These are phyloP conservation scores for Barnettozyma salicaria DNA, from an alignment of 805 yeast genomes.

Conservation along the genomic window DNA sequence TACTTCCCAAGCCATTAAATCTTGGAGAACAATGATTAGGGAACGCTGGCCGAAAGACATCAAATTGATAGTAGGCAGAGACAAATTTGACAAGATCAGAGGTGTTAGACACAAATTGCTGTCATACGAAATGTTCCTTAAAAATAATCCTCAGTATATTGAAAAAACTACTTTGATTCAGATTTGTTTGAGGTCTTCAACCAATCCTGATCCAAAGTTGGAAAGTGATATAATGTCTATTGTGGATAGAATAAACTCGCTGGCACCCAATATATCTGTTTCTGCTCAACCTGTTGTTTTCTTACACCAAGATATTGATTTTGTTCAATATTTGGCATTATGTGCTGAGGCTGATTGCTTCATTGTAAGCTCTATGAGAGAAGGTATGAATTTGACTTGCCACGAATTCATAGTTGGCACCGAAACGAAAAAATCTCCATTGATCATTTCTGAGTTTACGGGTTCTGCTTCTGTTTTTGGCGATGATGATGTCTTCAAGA, in stretches of 20 bases:
- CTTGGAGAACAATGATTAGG: constrained; percentile 65
- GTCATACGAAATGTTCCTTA: constrained; percentile 78
- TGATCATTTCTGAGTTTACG: constrained; percentile 86
- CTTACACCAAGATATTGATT: constrained; percentile 82
- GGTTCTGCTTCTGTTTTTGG: constrained; percentile 82
- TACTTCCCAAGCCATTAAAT: constrained; percentile 41
- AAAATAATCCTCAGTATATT: constrained; percentile 63
- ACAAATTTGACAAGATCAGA: constrained; percentile 79
- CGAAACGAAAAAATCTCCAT: constrained; percentile 64
- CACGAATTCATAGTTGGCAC: constrained; percentile 88
- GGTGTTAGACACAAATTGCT: constrained; percentile 83
- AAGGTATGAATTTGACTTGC: constrained; percentile 94
- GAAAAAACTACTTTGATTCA: constrained; percentile 73
- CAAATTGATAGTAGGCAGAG: constrained; percentile 76
- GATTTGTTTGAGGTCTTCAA: constrained; percentile 57
- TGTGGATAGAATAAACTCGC: constrained; percentile 79
- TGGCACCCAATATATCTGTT: constrained; percentile 60
- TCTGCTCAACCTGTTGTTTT: constrained; percentile 78
- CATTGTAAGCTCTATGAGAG: constrained; percentile 86
- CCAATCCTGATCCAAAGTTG: constrained; percentile 45
- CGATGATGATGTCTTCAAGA: constrained; percentile 60
- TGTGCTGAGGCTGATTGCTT: constrained; percentile 82
- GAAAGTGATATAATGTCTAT: constrained; percentile 71
- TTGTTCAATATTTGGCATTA: constrained; percentile 83
- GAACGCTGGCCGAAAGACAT: constrained; percentile 67